Percentiles rank a stretch among this genome's conserved stretches.
These are phyloP conservation scores for Brettanomyces sp. DNA, from an alignment of 805 yeast species.

Conservation along the genomic window DNA sequence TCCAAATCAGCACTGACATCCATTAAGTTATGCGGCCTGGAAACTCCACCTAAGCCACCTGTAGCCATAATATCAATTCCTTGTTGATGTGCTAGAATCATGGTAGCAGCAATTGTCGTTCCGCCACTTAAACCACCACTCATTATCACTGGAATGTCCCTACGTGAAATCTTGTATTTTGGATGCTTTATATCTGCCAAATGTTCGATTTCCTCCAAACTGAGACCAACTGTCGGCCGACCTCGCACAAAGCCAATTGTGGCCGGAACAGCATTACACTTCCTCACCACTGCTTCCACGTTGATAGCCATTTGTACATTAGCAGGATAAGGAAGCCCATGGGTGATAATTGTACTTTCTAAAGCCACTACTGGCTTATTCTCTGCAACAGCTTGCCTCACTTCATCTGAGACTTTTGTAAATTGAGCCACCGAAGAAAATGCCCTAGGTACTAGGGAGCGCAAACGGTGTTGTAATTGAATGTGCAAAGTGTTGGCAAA, in stretches of 20 bases:
- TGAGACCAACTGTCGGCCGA: conserved; percentile 59
- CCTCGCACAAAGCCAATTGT: conserved; percentile 76
- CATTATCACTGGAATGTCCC: conserved; percentile 72
- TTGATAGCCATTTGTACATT: conserved; percentile 62
- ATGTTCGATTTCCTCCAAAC: conserved; percentile 33
- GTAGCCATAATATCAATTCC: conserved; percentile 85
- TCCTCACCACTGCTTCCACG: conserved; percentile 56
- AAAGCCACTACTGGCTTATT: conserved; percentile 68
- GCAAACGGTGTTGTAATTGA: too few species aligned
- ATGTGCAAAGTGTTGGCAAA: too few species aligned
- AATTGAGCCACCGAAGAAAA: conserved; percentile 4
- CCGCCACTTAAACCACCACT: conserved; percentile 65
- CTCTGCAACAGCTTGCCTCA: conserved; percentile 49
- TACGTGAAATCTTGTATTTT: conserved; percentile 60
- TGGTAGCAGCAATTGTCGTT: conserved; percentile 83
- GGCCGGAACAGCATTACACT: conserved; percentile 69
- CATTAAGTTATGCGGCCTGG: conserved; percentile 64
- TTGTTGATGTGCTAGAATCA: conserved; percentile 67
- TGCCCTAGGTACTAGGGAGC: background rate
- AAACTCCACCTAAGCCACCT: conserved; percentile 92
- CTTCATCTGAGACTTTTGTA: conserved; percentile 31
- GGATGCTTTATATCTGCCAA: conserved; percentile 32
- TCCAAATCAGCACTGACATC: conserved; percentile 84
- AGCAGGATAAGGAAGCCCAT: conserved; percentile 77
- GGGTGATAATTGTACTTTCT: conserved; percentile 83